Evolutionary conservation across 106 monocot species (phyloP), one percentile per base, ranked within the genome.

Genomic region (Xerophyta viscosa): DNA sequence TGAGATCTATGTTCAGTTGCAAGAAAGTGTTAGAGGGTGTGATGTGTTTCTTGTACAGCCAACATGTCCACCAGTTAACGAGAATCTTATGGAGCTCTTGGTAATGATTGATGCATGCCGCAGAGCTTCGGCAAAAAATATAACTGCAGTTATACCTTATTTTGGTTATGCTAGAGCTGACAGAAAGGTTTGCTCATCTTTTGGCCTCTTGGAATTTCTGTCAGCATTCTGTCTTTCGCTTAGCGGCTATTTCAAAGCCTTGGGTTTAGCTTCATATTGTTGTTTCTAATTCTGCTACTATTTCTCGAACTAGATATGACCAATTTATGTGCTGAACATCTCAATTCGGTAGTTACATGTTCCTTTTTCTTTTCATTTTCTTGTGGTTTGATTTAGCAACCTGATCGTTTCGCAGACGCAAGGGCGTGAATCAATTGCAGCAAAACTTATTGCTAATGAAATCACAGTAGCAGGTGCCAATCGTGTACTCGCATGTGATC

Each of bases 391-490:
- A n/a, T 39, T 33, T 39, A 15, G 2, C 39, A 8, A 18, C 46
- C 15, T 19, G 19, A 7, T 46, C 20, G 15, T 26, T 53, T 52
- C 48, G 11, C 59, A 81, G 76, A 67, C 49, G 41, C 71, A 81
- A 61, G 81, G 76, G n/a, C 81, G 81, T 50, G 81, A 81, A 45
- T 81, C 81, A 1, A 81, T 81, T 60, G 71, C 76, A 43, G 76
- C 81, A 26, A 81, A 76, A 61, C 71, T 81, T 67, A 71, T 70
- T 55, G 71, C 81, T 20, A 81, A 81, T 48, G 37, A 76, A 46
- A 76, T 81, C 2, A 72, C 76, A 42, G 66, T 64, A 76, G 75
- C 76, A 37, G 75, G 81, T 24, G 75, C 81, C 3, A 41, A 75
- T 25, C 81, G 81, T 27, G 75, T 81, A 0, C 63, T 81, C 50